phyloP scores from a whole-genome alignment of 106 monocot genomes.

The Allium fistulosum region DNA sequence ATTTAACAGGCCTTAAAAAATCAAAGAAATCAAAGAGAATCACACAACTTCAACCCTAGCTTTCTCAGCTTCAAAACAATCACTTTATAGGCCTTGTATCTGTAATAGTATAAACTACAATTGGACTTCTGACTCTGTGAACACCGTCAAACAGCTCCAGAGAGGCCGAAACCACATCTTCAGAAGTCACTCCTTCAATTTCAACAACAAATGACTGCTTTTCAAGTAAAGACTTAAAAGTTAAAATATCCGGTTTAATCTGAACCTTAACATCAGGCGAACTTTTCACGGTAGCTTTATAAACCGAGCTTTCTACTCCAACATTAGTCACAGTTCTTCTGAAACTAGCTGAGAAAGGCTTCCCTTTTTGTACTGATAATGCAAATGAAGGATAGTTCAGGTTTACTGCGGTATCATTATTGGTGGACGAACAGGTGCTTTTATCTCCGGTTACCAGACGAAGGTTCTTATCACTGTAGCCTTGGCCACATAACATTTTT shows the following conservation, averaged over 20 bases:
- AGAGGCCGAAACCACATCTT: constrained; percentile 8
- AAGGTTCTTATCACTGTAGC: constrained; percentile 15
- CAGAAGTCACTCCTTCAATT: constrained; percentile 2
- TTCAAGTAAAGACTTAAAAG: constrained; percentile 13
- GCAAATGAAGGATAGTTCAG: constrained; percentile 45
- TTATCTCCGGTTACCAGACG: constrained; percentile 20
- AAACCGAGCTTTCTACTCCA: constrained; percentile 9
- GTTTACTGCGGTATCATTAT: background rate
- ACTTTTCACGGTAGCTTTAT: constrained; percentile 1
- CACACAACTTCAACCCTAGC: too few species aligned
- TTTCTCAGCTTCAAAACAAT: too few species aligned
- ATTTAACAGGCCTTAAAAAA: too few species aligned
- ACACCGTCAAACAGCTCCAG: constrained; percentile 24
- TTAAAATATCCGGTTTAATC: constrained; percentile 9
- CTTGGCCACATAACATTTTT: constrained; percentile 17
- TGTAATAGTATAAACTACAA: constrained; percentile 17
- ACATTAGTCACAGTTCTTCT: constrained; percentile 40
- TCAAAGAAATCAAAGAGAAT: too few species aligned
- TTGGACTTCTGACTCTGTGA: constrained; percentile 30
- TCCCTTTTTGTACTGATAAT: background rate
- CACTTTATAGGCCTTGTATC: background rate
- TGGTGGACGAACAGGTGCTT: background rate
- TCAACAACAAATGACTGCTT: constrained; percentile 13
- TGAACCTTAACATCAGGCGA: background rate
- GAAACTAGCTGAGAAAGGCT: constrained; percentile 6